Evolutionary conservation across 2,329 filamentous ascomycete species (phyloP), one percentile per base, ranked within the genome.

Genomic region (Ceratocystis albifundus): DNA sequence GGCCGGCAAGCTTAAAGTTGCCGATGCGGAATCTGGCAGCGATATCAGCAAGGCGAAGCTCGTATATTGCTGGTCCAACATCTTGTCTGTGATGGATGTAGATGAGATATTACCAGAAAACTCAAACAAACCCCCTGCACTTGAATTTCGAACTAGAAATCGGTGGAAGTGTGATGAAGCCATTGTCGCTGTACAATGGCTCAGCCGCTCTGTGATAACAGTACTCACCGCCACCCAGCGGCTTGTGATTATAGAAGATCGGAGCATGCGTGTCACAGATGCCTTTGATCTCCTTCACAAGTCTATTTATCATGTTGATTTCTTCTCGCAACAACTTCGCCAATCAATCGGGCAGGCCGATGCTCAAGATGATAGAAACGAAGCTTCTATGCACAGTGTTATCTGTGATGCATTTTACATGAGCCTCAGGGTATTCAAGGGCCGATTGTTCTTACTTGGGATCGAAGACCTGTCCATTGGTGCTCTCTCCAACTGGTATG

Each of bases 371-470:
- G 28, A 59, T n/a, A 91, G 96, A 70, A 86, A 92, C 67, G 91
- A 96, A 71, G 80, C 84, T 0, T 89, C 90, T 0, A 88, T 97
- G 86, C 94, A 97, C 75, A 93, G 93, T 1, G 92, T 97, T 7
- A 90, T 97, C 61, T 93, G 93, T 6, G 94, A 99, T 79, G 94
- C 92, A 0, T 99, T 96, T 71, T 93, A 93, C 73, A 97, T 97
- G 90, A 96, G 93, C 75, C 93, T 97, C 76, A 90, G 89, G 72
- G 84, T 90, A 2, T 99, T 97, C 77, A 99, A 97, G 75, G 92
- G 94, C 4, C 84, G 93, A 36, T 80, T 96, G 45, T 99, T 99
- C 72, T 78, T 97, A 3, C 80, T 99, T 7, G 92, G 94, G n/a
- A 92, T 93, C 77, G 94, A 93, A 72, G 93, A 97, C 72, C 80